phyloP scores from a whole-genome alignment of 176 grass and related monocot genomes.

The Aegilops tauschii region DNA sequence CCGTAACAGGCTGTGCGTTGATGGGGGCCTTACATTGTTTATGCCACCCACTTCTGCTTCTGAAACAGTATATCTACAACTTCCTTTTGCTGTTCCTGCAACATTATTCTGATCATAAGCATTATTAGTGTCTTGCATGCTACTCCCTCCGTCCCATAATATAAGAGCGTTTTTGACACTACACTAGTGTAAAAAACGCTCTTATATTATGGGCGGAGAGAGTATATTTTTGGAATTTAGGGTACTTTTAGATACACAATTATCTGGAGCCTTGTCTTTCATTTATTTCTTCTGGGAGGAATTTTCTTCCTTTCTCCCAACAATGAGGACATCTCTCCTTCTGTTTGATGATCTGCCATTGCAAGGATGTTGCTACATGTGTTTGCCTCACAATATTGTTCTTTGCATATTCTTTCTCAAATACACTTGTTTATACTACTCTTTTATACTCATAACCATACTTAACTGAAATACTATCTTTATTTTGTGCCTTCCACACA shows the following conservation, averaged over 20 bases:
- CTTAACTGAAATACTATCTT: neutral
- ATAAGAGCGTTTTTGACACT: too few relatives aligned
- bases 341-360: neutral
- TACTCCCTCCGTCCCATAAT: neutral
- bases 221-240: neutral
- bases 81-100: neutral
- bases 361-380: slow-evolving; percentile 2
- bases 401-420: neutral
- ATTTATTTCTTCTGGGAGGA: neutral
- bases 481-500: neutral
- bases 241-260: neutral
- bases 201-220: too few relatives aligned
- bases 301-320: neutral
- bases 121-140: neutral
- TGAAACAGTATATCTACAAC: slow-evolving; percentile 50
- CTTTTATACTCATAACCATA: neutral
- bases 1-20: slow-evolving; percentile 82
- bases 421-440: neutral
- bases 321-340: neutral
- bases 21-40: slow-evolving; percentile 94
- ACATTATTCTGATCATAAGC: neutral
- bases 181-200: too few relatives aligned
- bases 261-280: neutral
- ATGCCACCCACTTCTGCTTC: slow-evolving; percentile 97
- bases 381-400: neutral